phyloP scores from a whole-genome alignment of 2,329 filamentous ascomycete species.

The Calycina marina region DNA sequence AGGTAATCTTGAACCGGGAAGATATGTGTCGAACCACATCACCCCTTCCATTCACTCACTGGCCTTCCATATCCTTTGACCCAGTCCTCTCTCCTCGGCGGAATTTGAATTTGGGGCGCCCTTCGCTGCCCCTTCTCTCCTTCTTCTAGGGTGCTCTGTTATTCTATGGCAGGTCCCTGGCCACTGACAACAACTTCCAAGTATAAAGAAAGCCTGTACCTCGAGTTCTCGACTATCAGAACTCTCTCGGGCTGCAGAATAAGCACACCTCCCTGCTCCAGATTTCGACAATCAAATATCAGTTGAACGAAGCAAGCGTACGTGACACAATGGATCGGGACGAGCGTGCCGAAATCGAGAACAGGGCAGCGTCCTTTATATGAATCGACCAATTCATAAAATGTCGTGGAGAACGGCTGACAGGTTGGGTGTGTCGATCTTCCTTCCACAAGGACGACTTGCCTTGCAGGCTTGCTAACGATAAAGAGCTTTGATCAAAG shows the following conservation, averaged over 20 bases:
- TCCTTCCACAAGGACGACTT: too few species aligned
- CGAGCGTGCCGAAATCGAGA: constrained; percentile 1
- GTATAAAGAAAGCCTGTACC: constrained; percentile 1
- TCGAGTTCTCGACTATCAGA: constrained; percentile 1
- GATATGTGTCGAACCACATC: neutral
- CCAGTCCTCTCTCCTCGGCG: constrained; percentile 1
- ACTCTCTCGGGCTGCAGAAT: constrained; percentile 1
- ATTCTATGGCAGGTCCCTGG: constrained; percentile 1
- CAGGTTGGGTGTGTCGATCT: constrained; percentile 1
- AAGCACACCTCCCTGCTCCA: constrained; percentile 1
- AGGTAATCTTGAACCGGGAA: neutral
- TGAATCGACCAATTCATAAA: constrained; percentile 1
- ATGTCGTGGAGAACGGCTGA: constrained; percentile 1
- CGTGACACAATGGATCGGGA: constrained; percentile 1
- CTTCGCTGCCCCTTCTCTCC: neutral
- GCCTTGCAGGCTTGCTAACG: too few species aligned
- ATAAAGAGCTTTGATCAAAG: too few species aligned
- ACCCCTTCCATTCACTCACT: neutral
- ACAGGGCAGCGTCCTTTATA: constrained; percentile 1
- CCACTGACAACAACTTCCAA: constrained; percentile 1
- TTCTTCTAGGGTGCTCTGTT: neutral
- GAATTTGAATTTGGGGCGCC: neutral
- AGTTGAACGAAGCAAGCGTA: neutral
- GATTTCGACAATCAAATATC: constrained; percentile 1
- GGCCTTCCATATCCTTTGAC: constrained; percentile 1